Evolutionary conservation across 2,329 filamentous ascomycete species (phyloP).

Genomic region (Diaporthe sp.): DNA sequence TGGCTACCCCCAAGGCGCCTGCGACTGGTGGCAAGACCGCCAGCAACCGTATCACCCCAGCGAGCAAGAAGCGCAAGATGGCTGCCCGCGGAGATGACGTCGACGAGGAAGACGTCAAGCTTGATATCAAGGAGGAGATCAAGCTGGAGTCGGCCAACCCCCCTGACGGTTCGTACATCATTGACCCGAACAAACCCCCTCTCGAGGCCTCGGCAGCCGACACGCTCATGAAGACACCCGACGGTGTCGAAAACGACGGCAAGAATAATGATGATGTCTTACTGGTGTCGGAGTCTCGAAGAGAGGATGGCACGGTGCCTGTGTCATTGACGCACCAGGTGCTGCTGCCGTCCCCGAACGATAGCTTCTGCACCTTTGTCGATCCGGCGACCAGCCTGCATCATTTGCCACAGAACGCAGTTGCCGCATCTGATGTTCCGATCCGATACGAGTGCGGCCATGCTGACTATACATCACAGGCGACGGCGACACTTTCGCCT

Average conservation of each 20-base stretch:
- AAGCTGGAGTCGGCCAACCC: conserved; percentile 34
- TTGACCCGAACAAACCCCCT: neutral
- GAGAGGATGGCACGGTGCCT: neutral
- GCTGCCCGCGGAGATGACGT: conserved; percentile 27
- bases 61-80: conserved; percentile 40
- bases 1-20: conserved; percentile 23
- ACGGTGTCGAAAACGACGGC: neutral
- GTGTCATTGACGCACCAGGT: conserved; percentile 22
- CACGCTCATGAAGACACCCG: conserved; percentile 6
- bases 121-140: conserved; percentile 26
- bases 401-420: conserved; percentile 13
- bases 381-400: conserved; percentile 6
- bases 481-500: conserved; percentile 2
- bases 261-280: conserved; percentile 25
- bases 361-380: conserved; percentile 30
- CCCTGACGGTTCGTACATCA: conserved; percentile 36
- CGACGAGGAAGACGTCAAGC: conserved; percentile 37
- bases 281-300: conserved; percentile 18
- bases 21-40: conserved; percentile 30
- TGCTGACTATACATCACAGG: conserved; percentile 33
- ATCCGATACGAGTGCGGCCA: conserved; percentile 17
- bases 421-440: neutral
- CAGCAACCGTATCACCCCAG: conserved; percentile 6
- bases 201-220: neutral
- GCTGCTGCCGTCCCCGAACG: conserved; percentile 24